Base-by-base conservation (phyloP, 768 basidiomycete genomes). In the Tricholoma flavovirens region DNA sequence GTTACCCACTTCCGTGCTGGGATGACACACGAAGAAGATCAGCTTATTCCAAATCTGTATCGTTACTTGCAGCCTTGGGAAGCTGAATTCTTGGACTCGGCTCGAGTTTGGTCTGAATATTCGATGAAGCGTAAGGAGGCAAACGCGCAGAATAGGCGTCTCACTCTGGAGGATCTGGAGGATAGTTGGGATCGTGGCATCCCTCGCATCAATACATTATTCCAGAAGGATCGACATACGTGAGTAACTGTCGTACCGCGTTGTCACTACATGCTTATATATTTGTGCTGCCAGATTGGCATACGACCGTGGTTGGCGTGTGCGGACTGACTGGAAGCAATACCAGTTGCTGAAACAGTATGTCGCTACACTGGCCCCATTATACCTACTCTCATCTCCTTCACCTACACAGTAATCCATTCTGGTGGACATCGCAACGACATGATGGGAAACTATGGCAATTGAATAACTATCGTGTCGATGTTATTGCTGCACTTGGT, bases 41-140 rank as follows among this genome's bases (percentile, higher is more conserved):
- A 95, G 65, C 81, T 98, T 29, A 98, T 98, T 66, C 96, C 96
- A 49, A 98, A 98, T 71, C 69, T 99, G 73, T 96, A 96, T 75
- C 90, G 97, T 61, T 96, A 98, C 70, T 79, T 97, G 11, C 92
- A 96, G 63, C 94, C 95, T 9, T 98, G 95, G 95, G 93, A 96
- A 68, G 91, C 94, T 0, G 95, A 98, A 69, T 98, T 99, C 77
- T 70, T 97, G 57, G 97, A 99, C 67, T 98, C 95, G 1, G 95
- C 95, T 38, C 93, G 97, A 64, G 97, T 99, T 38, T 99, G 97
- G 97, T 92, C 88, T 0, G 97, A 99, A 71, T 99, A 99, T 70
- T 95, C 96, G 0, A 91, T 98, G 93, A 99, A 98, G 79, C 78
- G 97, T 63, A 98, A 98, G 71, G 97, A 99, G 68, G 97, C 97